Conservation (phyloP, 2,329 filamentous ascomycete species). For the Trichoderma sp. region DNA sequence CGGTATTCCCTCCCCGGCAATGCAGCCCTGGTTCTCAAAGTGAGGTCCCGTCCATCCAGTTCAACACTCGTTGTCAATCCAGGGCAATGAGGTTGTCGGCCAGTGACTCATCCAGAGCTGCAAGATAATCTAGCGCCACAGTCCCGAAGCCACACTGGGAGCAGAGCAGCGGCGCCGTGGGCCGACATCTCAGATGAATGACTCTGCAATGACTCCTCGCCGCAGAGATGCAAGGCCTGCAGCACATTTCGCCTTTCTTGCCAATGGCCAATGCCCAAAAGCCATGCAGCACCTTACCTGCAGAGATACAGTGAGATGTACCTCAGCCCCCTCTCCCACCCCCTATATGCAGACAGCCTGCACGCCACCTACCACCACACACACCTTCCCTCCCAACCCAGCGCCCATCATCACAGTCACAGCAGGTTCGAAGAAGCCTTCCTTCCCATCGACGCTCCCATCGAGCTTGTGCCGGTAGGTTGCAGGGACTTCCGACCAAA, state of each 20-base stretch:
- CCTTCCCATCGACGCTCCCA: neutral
- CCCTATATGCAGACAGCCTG: no score
- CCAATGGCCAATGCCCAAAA: no score
- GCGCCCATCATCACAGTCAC: neutral
- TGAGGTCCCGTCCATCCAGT: neutral
- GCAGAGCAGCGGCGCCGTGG: neutral
- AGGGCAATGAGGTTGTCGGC: no score
- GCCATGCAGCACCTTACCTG: no score
- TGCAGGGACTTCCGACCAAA: neutral
- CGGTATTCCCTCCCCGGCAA: neutral
- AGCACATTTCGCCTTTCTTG: neutral
- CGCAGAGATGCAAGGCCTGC: neutral
- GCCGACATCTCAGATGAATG: neutral
- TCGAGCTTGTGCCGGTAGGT: neutral
- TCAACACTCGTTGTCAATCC: no score
- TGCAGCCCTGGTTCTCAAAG: neutral
- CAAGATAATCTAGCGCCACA: slow-evolving; percentile 1
- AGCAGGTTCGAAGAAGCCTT: neutral
- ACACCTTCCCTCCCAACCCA: neutral
- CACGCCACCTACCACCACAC: no score
- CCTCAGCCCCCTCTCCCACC: no score
- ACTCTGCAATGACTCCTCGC: slow-evolving; percentile 19
- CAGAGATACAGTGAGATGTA: no score
- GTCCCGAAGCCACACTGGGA: neutral
- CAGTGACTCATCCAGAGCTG: slow-evolving; percentile 18